A percentile compares a stretch with the other conserved stretches of the same genome.
phyloP scores from a whole-genome alignment of 2,329 filamentous ascomycete genomes.

The Macrophomina pseudophaseolina region DNA sequence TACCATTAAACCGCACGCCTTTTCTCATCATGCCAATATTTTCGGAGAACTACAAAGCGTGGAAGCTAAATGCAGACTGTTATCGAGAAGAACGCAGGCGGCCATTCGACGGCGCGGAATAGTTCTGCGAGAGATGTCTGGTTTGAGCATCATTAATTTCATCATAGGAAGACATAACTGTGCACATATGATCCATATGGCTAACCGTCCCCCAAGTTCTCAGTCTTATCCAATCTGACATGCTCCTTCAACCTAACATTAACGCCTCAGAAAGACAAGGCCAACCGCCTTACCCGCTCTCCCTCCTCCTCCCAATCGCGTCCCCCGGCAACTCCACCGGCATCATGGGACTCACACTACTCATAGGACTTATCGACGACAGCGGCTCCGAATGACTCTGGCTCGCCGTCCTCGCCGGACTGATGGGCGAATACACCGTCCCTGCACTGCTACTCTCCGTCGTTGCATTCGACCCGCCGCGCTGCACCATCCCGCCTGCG shows the following conservation, averaged over 20 bases:
- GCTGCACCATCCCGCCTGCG: background rate
- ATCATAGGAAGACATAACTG: background rate
- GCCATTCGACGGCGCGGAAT: no score
- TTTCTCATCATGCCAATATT: no score
- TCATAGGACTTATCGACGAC: background rate
- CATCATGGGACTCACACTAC: background rate
- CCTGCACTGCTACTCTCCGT: background rate
- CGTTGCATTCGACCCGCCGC: background rate
- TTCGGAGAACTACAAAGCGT: no score
- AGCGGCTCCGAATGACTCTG: conserved; percentile 1
- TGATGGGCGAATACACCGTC: background rate
- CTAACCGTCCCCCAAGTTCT: background rate
- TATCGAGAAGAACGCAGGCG: no score
- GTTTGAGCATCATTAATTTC: background rate
- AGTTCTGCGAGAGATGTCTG: no score
- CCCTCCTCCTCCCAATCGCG: background rate
- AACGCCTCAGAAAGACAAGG: no score
- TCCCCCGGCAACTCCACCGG: conserved; percentile 8
- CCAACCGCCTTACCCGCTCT: background rate
- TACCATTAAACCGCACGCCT: no score
- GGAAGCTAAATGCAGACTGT: no score
- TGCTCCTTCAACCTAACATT: no score
- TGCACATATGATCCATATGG: background rate
- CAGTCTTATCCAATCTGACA: background rate
- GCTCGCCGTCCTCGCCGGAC: background rate